Percentiles rank a stretch among this genome's conserved stretches.
Conservation (phyloP, 345 rosid species). For the Salix arbutifolia region DNA sequence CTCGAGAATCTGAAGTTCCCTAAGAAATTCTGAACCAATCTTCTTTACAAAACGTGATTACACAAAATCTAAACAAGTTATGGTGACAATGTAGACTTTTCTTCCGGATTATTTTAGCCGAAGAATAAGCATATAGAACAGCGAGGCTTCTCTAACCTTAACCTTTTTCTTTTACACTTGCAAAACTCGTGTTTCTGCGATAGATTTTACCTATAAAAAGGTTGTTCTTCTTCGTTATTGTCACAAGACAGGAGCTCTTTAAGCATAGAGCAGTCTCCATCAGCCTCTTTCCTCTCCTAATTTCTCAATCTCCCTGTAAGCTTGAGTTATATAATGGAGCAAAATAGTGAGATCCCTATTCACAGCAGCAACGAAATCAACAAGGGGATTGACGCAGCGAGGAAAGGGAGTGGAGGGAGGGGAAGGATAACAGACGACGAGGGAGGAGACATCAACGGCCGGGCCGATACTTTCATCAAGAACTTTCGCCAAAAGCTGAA, state of each 20-base stretch:
- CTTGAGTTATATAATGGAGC: background rate
- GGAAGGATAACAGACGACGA: background rate
- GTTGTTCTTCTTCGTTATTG: background rate
- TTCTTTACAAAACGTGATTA: background rate
- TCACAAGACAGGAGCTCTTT: background rate
- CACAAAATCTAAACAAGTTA: background rate
- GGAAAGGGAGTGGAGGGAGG: background rate
- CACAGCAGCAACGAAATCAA: background rate
- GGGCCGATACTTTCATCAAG: slow-evolving; percentile 26
- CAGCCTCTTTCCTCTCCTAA: background rate
- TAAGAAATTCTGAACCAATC: background rate
- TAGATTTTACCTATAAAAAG: background rate
- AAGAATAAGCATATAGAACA: background rate
- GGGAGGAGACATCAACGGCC: slow-evolving; percentile 15
- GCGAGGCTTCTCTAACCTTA: background rate
- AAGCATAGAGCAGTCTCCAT: background rate
- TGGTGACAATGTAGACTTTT: no score
- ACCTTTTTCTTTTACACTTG: background rate
- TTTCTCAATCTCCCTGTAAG: background rate
- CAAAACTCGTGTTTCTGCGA: background rate
- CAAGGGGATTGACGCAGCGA: background rate
- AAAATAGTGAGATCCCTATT: background rate
- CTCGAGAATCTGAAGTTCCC: background rate
- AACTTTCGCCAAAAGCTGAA: slow-evolving; percentile 14
- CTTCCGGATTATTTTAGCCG: background rate